Conservation (phyloP, 345 rosid species). For the Camelina neglecta region DNA sequence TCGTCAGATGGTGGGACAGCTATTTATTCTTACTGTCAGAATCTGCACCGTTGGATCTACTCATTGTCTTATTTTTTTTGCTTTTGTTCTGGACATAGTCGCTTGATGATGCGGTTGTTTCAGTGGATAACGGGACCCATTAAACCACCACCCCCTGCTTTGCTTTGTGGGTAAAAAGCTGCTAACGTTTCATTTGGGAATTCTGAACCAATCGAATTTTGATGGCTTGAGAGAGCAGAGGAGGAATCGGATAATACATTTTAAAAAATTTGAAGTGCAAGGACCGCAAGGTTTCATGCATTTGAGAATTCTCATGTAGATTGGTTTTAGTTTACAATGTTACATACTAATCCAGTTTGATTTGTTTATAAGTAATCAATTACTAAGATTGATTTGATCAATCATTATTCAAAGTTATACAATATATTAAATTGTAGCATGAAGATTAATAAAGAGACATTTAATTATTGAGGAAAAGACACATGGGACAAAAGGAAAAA, state of each 20-base stretch:
- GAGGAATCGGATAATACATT: too few species aligned
- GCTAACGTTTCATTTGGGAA: constrained; percentile 13
- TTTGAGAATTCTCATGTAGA: too few species aligned
- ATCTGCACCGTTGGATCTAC: constrained; percentile 37
- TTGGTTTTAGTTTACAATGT: neutral
- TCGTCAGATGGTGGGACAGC: constrained; percentile 29
- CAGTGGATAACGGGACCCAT: constrained; percentile 35
- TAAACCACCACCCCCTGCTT: constrained; percentile 4
- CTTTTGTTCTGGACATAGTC: constrained; percentile 24
- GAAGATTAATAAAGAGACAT: constrained; percentile 30
- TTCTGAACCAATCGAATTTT: constrained; percentile 12
- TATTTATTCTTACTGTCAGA: constrained; percentile 3
- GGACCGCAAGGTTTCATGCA: too few species aligned
- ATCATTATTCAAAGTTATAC: constrained; percentile 20
- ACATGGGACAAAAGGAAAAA: constrained; percentile 43
- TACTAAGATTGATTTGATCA: constrained; percentile 19
- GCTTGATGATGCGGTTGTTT: constrained; percentile 44
- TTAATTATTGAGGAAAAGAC: constrained; percentile 35
- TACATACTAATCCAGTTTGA: neutral
- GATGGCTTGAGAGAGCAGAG: neutral
- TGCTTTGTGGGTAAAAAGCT: constrained; percentile 15
- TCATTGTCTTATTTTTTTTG: neutral
- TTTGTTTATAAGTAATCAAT: neutral
- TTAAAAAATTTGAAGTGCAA: too few species aligned
- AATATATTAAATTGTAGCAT: constrained; percentile 1